A percentile compares a stretch with the other conserved stretches of the same genome.
phyloP scores from a whole-genome alignment of 1,139 yeast genomes.

The Taphrina wiesneri region DNA sequence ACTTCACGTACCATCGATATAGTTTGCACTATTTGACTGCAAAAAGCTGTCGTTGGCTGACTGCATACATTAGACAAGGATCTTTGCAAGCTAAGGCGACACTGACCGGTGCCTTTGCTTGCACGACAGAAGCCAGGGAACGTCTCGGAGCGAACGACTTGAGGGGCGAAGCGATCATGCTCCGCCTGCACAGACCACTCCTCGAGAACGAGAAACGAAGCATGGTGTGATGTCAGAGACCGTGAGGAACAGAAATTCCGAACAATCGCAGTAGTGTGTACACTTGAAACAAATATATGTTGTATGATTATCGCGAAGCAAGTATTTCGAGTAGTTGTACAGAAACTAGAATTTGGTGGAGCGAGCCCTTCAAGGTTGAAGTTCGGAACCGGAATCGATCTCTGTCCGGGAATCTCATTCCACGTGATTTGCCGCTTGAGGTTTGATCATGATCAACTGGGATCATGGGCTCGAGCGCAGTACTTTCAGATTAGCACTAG shows the following conservation, averaged over 20 bases:
- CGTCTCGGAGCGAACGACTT: background rate
- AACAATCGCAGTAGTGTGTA: background rate
- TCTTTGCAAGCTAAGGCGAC: background rate
- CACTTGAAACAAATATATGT: background rate
- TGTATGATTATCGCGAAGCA: background rate
- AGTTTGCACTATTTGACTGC: slow-evolving; percentile 81
- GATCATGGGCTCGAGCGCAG: too few species aligned
- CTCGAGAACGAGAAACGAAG: slow-evolving; percentile 3
- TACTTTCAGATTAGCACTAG: too few species aligned
- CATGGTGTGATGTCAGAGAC: background rate
- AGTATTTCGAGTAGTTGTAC: background rate
- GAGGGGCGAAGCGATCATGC: background rate
- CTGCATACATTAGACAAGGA: background rate
- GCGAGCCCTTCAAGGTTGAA: background rate
- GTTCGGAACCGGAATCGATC: background rate
- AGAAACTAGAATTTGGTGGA: background rate
- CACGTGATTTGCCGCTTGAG: background rate
- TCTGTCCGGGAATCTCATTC: background rate
- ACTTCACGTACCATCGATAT: slow-evolving; percentile 63
- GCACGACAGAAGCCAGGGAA: slow-evolving; percentile 22
- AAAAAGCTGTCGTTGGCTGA: slow-evolving; percentile 51
- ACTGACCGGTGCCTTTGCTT: slow-evolving; percentile 29
- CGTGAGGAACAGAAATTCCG: background rate
- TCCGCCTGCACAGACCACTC: background rate
- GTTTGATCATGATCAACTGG: too few species aligned